A percentile compares a stretch with the other conserved stretches of the same genome.
Conservation (phyloP, 2,329 filamentous ascomycete species). For the Xylariomycetidae sp. region DNA sequence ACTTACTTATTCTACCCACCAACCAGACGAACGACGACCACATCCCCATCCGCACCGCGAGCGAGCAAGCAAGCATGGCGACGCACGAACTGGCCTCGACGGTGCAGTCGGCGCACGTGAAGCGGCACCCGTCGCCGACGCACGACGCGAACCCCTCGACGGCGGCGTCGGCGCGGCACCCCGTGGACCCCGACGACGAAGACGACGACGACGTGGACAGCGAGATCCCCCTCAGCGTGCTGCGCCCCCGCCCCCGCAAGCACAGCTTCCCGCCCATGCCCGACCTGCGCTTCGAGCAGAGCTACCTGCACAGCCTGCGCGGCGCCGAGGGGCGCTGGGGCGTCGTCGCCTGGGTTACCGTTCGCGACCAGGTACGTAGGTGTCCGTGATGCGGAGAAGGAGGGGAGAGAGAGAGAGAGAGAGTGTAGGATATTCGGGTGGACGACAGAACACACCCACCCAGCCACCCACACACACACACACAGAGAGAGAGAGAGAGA, state of each 20-base stretch:
- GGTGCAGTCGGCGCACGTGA: constrained; percentile 75
- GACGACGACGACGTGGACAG: constrained; percentile 66
- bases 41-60: neutral
- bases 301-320: constrained; percentile 86
- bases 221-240: constrained; percentile 43
- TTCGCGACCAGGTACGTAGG: constrained; percentile 72
- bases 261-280: constrained; percentile 57
- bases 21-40: neutral
- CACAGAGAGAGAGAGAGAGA: no score
- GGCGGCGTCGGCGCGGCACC: constrained; percentile 59
- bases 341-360: constrained; percentile 78
- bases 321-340: constrained; percentile 73
- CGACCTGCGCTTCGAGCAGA: constrained; percentile 95
- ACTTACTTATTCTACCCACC: neutral
- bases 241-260: constrained; percentile 35
- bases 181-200: constrained; percentile 51
- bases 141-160: constrained; percentile 81
- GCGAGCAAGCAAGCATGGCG: neutral
- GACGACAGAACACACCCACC: no score
- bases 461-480: neutral
- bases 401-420: no score
- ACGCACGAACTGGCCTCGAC: constrained; percentile 66
- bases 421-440: no score
- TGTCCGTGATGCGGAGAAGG: neutral
- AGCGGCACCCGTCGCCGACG: constrained; percentile 59